Base-by-base conservation (phyloP, 768 basidiomycete species). In the Trametes coccinea region DNA sequence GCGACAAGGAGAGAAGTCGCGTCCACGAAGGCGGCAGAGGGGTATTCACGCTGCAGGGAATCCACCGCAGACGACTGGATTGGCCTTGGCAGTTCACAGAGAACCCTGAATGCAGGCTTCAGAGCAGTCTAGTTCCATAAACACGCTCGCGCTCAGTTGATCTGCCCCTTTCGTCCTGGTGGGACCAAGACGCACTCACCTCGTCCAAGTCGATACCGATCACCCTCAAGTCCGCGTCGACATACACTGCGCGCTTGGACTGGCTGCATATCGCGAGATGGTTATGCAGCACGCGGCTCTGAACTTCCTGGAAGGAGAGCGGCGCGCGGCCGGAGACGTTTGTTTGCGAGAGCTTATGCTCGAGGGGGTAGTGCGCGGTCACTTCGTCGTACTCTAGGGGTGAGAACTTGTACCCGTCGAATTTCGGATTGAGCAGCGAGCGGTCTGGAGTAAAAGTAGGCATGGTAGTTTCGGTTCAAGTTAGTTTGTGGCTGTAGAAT, bases 211-310 rank as follows among this genome's bases (percentile, higher is more conserved):
- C 77, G n/a, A 90, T 76, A 5, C 83, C 66, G 50, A 92, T 78
- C 10, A 93, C 83, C 54, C 78, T 81, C 56, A 82, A 80, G 3
- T 83, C 77, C 37, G 80, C 76, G 67, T 93, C 92, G 29, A 94
- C 74, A 67, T 93, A 95, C 30, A 86, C 74, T 2, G 84, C 84
- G 27, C 77, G 77, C 22, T 77, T 74, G 10, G 78, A 76, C 39
- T 79, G 71, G 14, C 71, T 70, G 17, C 82, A 81, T 3, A 84
- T 73, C 11, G 80, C 74, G 13, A 95, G 80, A 69, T 95, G 93
- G 66, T 95, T 93, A 72, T 94, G 90, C 14, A 87, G 82, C 61
- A 95, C 90, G 51, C 93, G 80, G 68, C 88, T 90, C 71, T 90
- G 88, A 57, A 93, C 88, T 67, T 94, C 93, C 60, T 90, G 82